These are phyloP conservation scores for Cyathus striatus DNA, from an alignment of 768 basidiomycete genomes.

Conservation along the genomic window DNA sequence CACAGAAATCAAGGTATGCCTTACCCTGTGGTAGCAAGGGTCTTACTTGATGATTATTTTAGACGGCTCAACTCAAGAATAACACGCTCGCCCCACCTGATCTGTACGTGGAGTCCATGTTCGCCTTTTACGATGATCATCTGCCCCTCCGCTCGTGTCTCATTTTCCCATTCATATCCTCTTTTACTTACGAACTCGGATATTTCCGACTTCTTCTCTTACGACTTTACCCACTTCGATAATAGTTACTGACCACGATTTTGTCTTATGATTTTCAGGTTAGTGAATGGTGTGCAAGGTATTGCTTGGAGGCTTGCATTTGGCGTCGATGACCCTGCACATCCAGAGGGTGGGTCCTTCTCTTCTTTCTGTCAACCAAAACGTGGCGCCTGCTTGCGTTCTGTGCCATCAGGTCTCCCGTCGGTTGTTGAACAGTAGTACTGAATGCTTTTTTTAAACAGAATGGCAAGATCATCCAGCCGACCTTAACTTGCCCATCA, in stretches of 20 bases:
- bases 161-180: too few relatives aligned
- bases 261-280: constrained; percentile 12
- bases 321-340: constrained; percentile 43
- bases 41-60: too few relatives aligned
- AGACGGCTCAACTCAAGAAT: constrained; percentile 52
- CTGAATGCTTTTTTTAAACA: constrained; percentile 13
- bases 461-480: constrained; percentile 62
- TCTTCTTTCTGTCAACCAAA: not conserved
- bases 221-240: not conserved
- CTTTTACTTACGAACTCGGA: not conserved
- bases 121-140: not conserved
- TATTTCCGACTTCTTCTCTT: not conserved
- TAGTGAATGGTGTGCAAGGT: constrained; percentile 56
- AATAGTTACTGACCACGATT: not conserved
- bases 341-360: constrained; percentile 48
- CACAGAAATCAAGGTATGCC: constrained; percentile 48
- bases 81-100: constrained; percentile 57
- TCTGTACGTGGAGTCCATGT: constrained; percentile 33
- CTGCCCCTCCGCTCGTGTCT: not conserved
- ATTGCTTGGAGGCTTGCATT: constrained; percentile 61
- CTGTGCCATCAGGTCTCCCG: not conserved
- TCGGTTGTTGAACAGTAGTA: too few relatives aligned
- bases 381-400: not conserved
- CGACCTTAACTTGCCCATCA: constrained; percentile 46
- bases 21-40: not conserved